phyloP scores from a whole-genome alignment of 495 filamentous ascomycete species.

The Collariella sp. region DNA sequence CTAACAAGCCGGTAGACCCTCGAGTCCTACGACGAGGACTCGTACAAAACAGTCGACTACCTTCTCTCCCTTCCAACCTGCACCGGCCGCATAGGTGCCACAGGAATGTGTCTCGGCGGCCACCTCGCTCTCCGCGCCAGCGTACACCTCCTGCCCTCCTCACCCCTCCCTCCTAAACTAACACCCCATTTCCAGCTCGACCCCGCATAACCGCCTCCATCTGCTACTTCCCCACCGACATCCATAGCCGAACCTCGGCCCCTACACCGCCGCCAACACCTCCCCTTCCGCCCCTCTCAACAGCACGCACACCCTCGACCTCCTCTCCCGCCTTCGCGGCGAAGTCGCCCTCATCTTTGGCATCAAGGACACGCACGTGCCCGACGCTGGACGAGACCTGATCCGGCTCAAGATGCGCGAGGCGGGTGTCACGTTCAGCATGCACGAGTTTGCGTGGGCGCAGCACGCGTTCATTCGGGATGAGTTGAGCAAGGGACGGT shows the following conservation, averaged over 20 bases:
- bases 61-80: conserved; percentile 71
- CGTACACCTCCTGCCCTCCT: conserved; percentile 20
- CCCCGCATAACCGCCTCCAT: conserved; percentile 64
- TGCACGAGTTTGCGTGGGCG: conserved; percentile 83
- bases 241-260: conserved; percentile 71
- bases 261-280: conserved; percentile 22
- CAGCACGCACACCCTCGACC: conserved; percentile 39
- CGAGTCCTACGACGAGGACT: conserved; percentile 83
- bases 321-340: conserved; percentile 55
- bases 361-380: conserved; percentile 83
- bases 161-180: neutral
- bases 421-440: conserved; percentile 65
- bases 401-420: conserved; percentile 78
- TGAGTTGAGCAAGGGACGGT: conserved; percentile 85
- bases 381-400: conserved; percentile 73
- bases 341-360: conserved; percentile 89
- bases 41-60: conserved; percentile 59
- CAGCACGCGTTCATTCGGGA: conserved; percentile 97
- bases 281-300: conserved; percentile 20
- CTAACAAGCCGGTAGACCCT: conserved; percentile 49
- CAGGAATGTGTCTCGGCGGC: conserved; percentile 93
- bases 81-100: conserved; percentile 75
- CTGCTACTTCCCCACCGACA: conserved; percentile 89
- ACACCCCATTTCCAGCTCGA: conserved; percentile 44
- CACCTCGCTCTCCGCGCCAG: conserved; percentile 81